Conservation (phyloP, 2,329 filamentous ascomycete species). For the Clarireedia hainanense region DNA sequence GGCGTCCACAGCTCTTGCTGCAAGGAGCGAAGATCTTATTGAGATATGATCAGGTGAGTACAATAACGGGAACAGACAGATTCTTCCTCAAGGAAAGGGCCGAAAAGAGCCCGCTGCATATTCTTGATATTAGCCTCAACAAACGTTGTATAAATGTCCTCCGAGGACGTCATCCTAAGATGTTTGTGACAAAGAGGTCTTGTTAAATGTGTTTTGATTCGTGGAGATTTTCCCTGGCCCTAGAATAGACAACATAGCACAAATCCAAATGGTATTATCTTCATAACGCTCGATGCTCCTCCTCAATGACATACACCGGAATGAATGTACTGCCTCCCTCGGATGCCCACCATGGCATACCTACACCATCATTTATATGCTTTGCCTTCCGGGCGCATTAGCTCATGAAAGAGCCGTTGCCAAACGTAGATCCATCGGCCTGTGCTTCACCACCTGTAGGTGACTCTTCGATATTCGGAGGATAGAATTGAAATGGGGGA, state of each 20-base stretch:
- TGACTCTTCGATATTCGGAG: constrained; percentile 17
- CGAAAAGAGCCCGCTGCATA: no score
- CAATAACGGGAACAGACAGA: no score
- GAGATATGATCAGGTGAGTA: no score
- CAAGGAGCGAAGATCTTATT: no score
- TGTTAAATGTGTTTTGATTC: background rate
- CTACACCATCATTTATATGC: background rate
- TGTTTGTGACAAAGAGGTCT: background rate
- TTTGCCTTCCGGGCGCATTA: constrained; percentile 26
- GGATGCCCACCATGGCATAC: background rate
- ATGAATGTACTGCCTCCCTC: background rate
- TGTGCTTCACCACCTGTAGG: constrained; percentile 14
- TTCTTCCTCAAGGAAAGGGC: no score
- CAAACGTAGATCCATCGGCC: constrained; percentile 17
- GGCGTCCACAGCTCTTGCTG: no score
- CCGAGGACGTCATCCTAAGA: background rate
- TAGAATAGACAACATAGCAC: background rate
- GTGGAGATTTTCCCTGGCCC: background rate
- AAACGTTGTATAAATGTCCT: background rate
- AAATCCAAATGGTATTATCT: background rate
- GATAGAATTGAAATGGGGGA: constrained; percentile 27
- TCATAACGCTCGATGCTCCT: background rate
- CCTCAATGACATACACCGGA: background rate
- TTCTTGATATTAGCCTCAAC: no score
- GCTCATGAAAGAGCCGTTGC: constrained; percentile 29